Base-by-base conservation (phyloP, 352 stramenopile species). In the Pythium grandisporangium region DNA sequence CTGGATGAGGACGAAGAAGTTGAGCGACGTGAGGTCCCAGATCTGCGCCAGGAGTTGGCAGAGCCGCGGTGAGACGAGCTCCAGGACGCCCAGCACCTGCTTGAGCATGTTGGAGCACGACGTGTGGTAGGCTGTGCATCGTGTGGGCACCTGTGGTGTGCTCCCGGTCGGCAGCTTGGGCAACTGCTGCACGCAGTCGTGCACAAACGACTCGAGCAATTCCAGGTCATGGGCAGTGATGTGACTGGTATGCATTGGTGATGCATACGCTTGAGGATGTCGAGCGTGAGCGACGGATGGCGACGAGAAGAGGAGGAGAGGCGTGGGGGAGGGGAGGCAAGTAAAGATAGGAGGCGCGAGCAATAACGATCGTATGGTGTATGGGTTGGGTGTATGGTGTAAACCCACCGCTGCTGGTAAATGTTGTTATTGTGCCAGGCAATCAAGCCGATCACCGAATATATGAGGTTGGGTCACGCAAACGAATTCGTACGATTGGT, bases 11-110 rank as follows among this genome's bases (percentile, higher is more conserved):
- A 74, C 72, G 45, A 81, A 85, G 34, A 79, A 55, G 25, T 81
- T 81, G 57, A 81, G 57, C 11, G 69, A 75, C 14, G 60, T 61
- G 29, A 85, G 60, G 21, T 85, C 72, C 69, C 69, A 85, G 20
- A 83, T 53, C 38, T 83, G 72, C 8, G 61, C 60, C 1, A 73
- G 34, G 10, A 84, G 55, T 2, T 65, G 60, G 14, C 63, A 64
- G 35, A 81, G 30, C 8, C 66, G 58, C 8, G 69, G 72, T 1
- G 72, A 78, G 37, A 73, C 55, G 35, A 66, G 55, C 8, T 56
- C 58, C n/a, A 79, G 45, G 29, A 69, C 51, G 8, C 43, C 33
- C 17, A 81, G 54, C 17, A 65, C 53, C 20, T 81, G 42, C 35
- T 66, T 71, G 30, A 85, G 53, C 69, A 81, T 79, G 13, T 45